Evolutionary conservation across 352 stramenopile genomes (phyloP).

Genomic region (Peronospora farinosa): DNA sequence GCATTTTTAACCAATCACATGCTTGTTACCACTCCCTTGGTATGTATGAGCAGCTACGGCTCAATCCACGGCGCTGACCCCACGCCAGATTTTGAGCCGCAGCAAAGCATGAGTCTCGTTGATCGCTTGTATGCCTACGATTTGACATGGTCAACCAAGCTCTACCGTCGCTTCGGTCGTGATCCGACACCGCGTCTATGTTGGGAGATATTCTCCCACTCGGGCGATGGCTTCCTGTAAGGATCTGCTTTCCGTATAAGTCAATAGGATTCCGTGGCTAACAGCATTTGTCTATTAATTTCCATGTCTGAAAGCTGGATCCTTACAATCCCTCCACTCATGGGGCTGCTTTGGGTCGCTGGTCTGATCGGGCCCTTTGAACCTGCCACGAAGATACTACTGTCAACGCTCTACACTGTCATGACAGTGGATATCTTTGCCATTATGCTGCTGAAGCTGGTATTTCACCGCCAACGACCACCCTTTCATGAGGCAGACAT

Average conservation of each 20-base stretch:
- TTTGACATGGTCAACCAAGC: conserved; percentile 59
- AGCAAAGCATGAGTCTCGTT: conserved; percentile 42
- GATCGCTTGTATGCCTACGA: conserved; percentile 69
- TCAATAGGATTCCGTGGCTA: neutral
- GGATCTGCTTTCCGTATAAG: conserved; percentile 1
- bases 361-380: conserved; percentile 31
- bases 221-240: conserved; percentile 79
- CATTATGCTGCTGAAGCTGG: conserved; percentile 72
- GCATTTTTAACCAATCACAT: conserved; percentile 25
- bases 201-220: conserved; percentile 77
- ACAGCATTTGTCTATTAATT: neutral
- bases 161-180: conserved; percentile 63
- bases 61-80: conserved; percentile 21
- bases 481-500: conserved; percentile 68
- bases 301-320: conserved; percentile 26
- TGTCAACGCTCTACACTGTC: conserved; percentile 34
- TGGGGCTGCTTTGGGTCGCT: conserved; percentile 31
- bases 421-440: conserved; percentile 62
- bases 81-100: conserved; percentile 20
- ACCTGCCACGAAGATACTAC: conserved; percentile 31
- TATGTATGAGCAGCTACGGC: conserved; percentile 25
- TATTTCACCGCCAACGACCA: conserved; percentile 65
- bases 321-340: conserved; percentile 36
- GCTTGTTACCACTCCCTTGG: neutral
- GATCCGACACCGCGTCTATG: conserved; percentile 37